Evolutionary conservation across 2,329 filamentous ascomycete species (phyloP).

Genomic region (Apiospora malaysiana): DNA sequence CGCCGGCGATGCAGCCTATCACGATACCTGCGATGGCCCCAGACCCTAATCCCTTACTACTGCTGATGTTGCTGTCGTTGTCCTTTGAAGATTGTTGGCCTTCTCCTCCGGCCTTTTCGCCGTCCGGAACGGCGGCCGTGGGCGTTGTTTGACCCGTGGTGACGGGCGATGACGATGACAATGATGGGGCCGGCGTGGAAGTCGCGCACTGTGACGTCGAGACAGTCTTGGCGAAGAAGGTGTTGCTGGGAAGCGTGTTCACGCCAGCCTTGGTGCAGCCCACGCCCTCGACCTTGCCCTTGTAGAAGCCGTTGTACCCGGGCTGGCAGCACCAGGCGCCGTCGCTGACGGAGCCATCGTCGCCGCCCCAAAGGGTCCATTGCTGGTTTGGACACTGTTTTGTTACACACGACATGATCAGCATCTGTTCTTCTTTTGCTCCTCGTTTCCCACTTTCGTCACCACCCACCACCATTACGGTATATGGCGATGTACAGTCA

Average conservation of each 20-base stretch:
- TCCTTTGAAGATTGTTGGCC: background rate
- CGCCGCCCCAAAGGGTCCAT: slow-evolving; percentile 13
- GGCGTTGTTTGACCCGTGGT: background rate
- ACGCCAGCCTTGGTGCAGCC: slow-evolving; percentile 5
- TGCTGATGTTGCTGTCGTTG: background rate
- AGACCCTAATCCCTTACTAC: slow-evolving; percentile 27
- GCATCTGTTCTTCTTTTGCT: background rate
- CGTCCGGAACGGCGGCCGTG: background rate
- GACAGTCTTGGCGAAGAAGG: slow-evolving; percentile 15
- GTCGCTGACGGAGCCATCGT: background rate
- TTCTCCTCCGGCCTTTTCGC: background rate
- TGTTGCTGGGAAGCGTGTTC: slow-evolving; percentile 1
- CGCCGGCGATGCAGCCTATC: slow-evolving; percentile 33
- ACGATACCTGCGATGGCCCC: slow-evolving; percentile 38
- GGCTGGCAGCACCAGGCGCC: slow-evolving; percentile 16
- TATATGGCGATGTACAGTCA: background rate
- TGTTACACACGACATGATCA: background rate
- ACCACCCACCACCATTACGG: background rate
- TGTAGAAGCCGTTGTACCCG: slow-evolving; percentile 10
- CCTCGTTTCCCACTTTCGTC: background rate
- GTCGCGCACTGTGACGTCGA: background rate
- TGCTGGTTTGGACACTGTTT: slow-evolving; percentile 14
- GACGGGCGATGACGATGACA: background rate
- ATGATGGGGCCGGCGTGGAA: background rate
- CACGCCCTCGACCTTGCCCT: slow-evolving; percentile 1